These are phyloP conservation scores for Solanum ossicruentum DNA, from an alignment of 257 asterid genomes.

Conservation along the genomic window DNA sequence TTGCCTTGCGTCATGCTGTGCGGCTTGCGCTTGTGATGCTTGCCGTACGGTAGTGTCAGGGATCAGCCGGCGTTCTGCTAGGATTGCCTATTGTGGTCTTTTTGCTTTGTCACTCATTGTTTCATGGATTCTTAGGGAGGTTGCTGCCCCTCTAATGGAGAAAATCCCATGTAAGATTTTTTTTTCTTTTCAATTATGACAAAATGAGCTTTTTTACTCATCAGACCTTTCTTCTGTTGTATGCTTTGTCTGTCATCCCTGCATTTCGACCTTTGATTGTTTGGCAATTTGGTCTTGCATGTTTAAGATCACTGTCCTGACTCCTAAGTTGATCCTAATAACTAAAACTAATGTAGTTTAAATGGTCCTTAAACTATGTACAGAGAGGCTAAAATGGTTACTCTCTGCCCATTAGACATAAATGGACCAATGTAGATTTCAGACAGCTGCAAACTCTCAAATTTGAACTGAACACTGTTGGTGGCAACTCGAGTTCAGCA, in stretches of 20 bases:
- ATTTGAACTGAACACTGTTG: background rate
- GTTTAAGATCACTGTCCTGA: background rate
- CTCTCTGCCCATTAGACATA: background rate
- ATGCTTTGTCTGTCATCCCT: background rate
- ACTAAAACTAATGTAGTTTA: background rate
- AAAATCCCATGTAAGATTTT: slow-evolving; percentile 59
- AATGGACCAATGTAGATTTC: background rate
- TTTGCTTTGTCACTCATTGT: slow-evolving; percentile 67
- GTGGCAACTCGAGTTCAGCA: background rate
- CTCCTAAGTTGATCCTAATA: background rate
- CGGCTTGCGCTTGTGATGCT: slow-evolving; percentile 73
- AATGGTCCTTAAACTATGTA: background rate
- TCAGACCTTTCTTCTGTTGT: background rate
- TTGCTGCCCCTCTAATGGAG: slow-evolving; percentile 86
- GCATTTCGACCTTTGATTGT: background rate
- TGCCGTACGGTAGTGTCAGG: slow-evolving; percentile 74
- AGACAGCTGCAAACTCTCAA: background rate
- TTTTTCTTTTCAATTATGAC: background rate
- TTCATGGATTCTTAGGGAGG: slow-evolving; percentile 84
- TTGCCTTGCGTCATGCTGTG: slow-evolving; percentile 82
- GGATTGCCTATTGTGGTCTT: slow-evolving; percentile 83
- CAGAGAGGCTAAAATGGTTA: background rate
- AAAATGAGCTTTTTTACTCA: background rate
- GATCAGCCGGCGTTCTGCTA: slow-evolving; percentile 76
- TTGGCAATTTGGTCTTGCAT: background rate